Evolutionary conservation across 1,284 basidiomycete species (phyloP), one percentile per base, ranked within the genome.

Genomic region (Heterobasidion parviporum): DNA sequence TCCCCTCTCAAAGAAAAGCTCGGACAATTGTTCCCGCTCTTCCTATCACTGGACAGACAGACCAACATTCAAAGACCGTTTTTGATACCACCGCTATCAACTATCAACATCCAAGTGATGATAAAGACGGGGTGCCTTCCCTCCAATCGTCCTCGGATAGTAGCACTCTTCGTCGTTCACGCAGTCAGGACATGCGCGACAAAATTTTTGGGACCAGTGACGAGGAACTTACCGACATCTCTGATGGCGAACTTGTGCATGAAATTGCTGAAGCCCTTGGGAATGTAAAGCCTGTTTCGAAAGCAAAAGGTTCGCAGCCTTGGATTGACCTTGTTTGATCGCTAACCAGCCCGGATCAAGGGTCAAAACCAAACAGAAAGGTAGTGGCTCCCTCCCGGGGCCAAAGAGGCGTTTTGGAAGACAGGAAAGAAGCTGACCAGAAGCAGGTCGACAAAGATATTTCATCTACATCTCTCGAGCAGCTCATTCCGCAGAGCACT

Each of bases 201-300:
- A 60, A 59, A 1, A 63, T 59, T 0, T 69, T 70, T 49, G 69
- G 69, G 10, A 56, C 63, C 15, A 65, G 63, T 50, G 65, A 68
- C 52, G 66, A 68, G 51, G 68, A 68, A n/a, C 63, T 69, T 6
- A 69, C 69, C 44, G 67, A 69, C 4, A 58, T 67, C 38, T 56
- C 53, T 14, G 53, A 55, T 36, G 47, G 48, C 50, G 49, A 56
- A 33, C 52, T 49, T 44, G 49, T 41, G 32, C 36, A 56, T 16
- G 15, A n/a, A 8, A 32, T 8, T 50, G n/a, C 52, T 52, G 8
- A 41, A 41, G 15, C 41, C 36, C 41, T 43, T 16, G 33, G 18
- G 43, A 46, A 18, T 12, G 12, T 36, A 36, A 48, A 20, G 46
- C 10, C 10, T 10, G n/a, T 41, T 10, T 41, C 38, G 38, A 41